A percentile compares a stretch with the other conserved stretches of the same genome.
phyloP scores from a whole-genome alignment of 495 filamentous ascomycete genomes.

The Aspergillus sclerotioniger region DNA sequence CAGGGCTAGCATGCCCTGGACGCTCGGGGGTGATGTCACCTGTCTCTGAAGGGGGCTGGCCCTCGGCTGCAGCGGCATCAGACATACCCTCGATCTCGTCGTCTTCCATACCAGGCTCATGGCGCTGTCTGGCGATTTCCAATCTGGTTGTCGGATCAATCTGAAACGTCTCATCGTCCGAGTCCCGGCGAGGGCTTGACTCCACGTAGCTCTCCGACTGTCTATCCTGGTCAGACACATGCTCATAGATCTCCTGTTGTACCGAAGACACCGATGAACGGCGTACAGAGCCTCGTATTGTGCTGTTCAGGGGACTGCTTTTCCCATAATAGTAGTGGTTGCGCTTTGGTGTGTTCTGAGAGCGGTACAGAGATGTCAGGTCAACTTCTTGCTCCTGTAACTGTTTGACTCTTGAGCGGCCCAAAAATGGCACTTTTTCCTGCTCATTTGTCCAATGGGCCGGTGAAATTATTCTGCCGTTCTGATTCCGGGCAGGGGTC shows the following conservation, averaged over 20 bases:
- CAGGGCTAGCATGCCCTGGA: constrained; percentile 15
- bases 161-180: constrained; percentile 25
- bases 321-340: constrained; percentile 41
- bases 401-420: constrained; percentile 35
- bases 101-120: constrained; percentile 14
- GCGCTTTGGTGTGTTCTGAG: constrained; percentile 42
- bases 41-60: constrained; percentile 17
- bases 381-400: constrained; percentile 43
- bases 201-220: constrained; percentile 16
- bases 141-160: constrained; percentile 26
- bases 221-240: constrained; percentile 9
- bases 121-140: constrained; percentile 16
- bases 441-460: constrained; percentile 30
- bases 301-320: constrained; percentile 32
- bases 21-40: constrained; percentile 28
- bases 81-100: constrained; percentile 18
- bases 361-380: constrained; percentile 31
- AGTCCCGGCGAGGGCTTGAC: constrained; percentile 28
- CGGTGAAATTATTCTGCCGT: constrained; percentile 28
- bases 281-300: constrained; percentile 17
- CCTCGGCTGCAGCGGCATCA: constrained; percentile 18
- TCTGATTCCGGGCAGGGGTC: constrained; percentile 15
- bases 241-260: constrained; percentile 4
- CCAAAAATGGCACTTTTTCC: constrained; percentile 27
- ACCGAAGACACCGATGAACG: constrained; percentile 16